Evolutionary conservation across 306 rosid genomes (phyloP).

Genomic region (Casuarina glauca): DNA sequence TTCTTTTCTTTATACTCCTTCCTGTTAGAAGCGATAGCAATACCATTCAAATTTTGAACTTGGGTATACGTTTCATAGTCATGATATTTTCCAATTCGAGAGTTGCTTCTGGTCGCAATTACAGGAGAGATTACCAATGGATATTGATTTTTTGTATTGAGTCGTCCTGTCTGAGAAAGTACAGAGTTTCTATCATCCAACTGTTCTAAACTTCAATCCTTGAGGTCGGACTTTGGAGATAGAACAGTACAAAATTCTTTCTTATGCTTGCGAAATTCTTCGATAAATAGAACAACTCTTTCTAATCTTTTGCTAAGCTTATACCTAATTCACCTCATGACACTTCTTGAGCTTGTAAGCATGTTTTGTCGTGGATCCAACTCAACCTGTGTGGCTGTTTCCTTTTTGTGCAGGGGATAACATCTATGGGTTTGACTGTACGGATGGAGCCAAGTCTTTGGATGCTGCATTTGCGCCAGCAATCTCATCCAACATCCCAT

Average conservation of each 20-base stretch:
- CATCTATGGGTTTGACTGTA: constrained; percentile 59
- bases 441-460: constrained; percentile 72
- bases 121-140: not conserved
- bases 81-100: not conserved
- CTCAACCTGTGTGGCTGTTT: not conserved
- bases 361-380: not conserved
- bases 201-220: not conserved
- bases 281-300: not conserved
- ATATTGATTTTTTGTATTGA: not conserved
- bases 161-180: not conserved
- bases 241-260: not conserved
- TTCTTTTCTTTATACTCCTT: not conserved
- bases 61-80: too few relatives aligned
- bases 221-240: not conserved
- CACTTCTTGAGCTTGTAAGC: constrained; percentile 5
- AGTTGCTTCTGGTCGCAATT: not conserved
- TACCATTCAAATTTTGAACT: not conserved
- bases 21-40: too few relatives aligned
- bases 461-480: constrained; percentile 89
- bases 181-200: not conserved
- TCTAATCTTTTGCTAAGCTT: not conserved
- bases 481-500: constrained; percentile 73
- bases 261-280: not conserved
- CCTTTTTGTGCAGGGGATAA: constrained; percentile 68
- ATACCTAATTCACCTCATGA: not conserved